These are phyloP conservation scores for Curvularia sp. DNA, from an alignment of 2,329 filamentous ascomycete species.

Conservation along the genomic window DNA sequence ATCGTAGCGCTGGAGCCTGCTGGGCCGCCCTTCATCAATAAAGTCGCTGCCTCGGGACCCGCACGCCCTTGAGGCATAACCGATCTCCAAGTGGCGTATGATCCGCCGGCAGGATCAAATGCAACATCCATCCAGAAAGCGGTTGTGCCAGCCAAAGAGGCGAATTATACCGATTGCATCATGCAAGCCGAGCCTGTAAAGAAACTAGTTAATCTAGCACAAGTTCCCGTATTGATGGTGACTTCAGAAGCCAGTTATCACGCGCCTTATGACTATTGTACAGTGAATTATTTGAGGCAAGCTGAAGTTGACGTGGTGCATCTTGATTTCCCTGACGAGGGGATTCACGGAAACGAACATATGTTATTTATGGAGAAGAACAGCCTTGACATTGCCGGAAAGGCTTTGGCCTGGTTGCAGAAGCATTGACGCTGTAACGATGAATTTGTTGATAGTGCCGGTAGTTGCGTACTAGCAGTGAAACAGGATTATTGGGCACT, in stretches of 20 bases:
- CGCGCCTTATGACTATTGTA: conserved; percentile 63
- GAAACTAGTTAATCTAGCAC: conserved; percentile 58
- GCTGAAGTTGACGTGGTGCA: conserved; percentile 36
- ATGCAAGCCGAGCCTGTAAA: conserved; percentile 53
- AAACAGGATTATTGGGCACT: not conserved
- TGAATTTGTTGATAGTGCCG: not conserved
- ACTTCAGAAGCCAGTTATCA: conserved; percentile 64
- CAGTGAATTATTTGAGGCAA: conserved; percentile 60
- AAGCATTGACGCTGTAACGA: not conserved
- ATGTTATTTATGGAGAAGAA: conserved; percentile 48
- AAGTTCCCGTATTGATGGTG: conserved; percentile 59
- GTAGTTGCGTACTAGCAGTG: not conserved
- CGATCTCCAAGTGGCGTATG: conserved; percentile 42
- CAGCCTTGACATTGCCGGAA: conserved; percentile 25
- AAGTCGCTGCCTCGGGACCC: conserved; percentile 20
- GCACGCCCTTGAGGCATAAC: conserved; percentile 47
- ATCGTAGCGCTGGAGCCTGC: conserved; percentile 62
- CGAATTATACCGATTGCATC: conserved; percentile 47
- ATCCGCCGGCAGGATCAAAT: conserved; percentile 39
- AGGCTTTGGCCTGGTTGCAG: conserved; percentile 1
- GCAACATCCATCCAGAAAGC: conserved; percentile 32
- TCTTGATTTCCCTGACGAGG: conserved; percentile 58
- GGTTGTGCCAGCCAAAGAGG: conserved; percentile 31
- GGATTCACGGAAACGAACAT: conserved; percentile 66
- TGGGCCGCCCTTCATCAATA: conserved; percentile 57